Base-by-base conservation (phyloP, 805 yeast species). In the Scheffersomyces ergatensis region DNA sequence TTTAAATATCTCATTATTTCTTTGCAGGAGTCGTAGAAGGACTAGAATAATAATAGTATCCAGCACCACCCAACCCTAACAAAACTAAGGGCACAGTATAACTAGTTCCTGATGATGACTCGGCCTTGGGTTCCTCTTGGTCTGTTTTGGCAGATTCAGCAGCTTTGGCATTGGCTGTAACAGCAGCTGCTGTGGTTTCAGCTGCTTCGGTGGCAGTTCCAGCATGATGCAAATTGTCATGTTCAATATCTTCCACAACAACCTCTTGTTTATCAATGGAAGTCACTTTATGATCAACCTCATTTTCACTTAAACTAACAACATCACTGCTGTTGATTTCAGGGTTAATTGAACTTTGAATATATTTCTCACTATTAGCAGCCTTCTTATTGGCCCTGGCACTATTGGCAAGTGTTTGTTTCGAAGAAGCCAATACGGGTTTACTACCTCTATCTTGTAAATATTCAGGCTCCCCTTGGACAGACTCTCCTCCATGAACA, bases 401-500 rank as follows among this genome's bases (percentile, higher is more conserved):
- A 14, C 33, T 29, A 11, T 35, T 29, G 11, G 57, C 47, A 15
- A 42, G 44, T 12, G 42, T 42, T 29, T 15, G 17, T 29, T 29
- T 29, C 13, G 34, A 43, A 5, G 58, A 47, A 13, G 54, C 57
- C 40, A 66, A 70, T 33, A 65, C 63, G 4, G 74, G 73, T 8
- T 45, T 50, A 34, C 63, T 55, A 2, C 65, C 70, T 14, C 61
- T 57, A 53, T 66, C 72, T 34, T 67, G 67, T 32, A 68, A 55
- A 38, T 54, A 58, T 45, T 65, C 74, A 3, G 70, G 70, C 42
- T 65, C 72, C 8, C 51, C 59, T 20, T 46, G 45, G 16, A 70
- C 74, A 2, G 54, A 33, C 45, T 67, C 74, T 13, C 76, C 76
- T 3, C 73, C 74, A 41, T 66, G 73, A 20, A 67, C 57, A 9